Evolutionary conservation across 2,329 filamentous ascomycete genomes (phyloP).

Genomic region (Geosmithia morbida): DNA sequence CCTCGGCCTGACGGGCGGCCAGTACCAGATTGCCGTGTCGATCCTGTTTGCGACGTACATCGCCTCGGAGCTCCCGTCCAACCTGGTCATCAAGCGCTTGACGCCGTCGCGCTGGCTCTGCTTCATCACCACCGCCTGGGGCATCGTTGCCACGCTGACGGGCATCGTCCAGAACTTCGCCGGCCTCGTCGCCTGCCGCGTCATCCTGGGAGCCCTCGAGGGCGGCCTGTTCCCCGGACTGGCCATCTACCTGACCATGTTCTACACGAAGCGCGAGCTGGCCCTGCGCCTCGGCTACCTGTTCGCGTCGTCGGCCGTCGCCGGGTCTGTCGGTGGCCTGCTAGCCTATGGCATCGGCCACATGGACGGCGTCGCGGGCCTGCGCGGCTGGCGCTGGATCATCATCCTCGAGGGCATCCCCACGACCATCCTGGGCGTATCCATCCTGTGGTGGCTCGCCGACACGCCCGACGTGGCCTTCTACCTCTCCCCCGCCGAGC

Average conservation of each 20-base stretch:
- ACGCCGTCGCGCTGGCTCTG: slow-evolving; percentile 13
- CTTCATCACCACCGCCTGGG: slow-evolving; percentile 5
- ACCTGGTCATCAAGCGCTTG: slow-evolving; percentile 23
- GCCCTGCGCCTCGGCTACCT: slow-evolving; percentile 26
- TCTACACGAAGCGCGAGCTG: slow-evolving; percentile 38
- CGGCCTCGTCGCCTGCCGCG: slow-evolving; percentile 27
- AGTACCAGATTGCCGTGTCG: slow-evolving; percentile 33
- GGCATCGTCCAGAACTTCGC: slow-evolving; percentile 21
- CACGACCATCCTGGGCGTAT: slow-evolving; percentile 15
- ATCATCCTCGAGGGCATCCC: slow-evolving; percentile 33
- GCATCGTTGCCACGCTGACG: slow-evolving; percentile 24
- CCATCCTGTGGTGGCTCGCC: slow-evolving; percentile 13
- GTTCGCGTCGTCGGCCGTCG: slow-evolving; percentile 23
- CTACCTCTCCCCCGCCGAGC: slow-evolving; percentile 38
- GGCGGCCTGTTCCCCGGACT: slow-evolving; percentile 28
- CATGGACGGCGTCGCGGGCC: slow-evolving; percentile 18
- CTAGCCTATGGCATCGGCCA: slow-evolving; percentile 18
- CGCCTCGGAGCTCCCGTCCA: slow-evolving; percentile 24
- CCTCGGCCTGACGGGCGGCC: slow-evolving; percentile 37
- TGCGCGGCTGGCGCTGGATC: slow-evolving; percentile 36
- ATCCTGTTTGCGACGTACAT: slow-evolving; percentile 21
- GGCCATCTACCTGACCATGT: slow-evolving; percentile 27
- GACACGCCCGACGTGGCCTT: slow-evolving; percentile 31
- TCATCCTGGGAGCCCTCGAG: slow-evolving; percentile 29
- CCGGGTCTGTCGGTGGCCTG: slow-evolving; percentile 12